Evolutionary conservation across 2,329 filamentous ascomycete species (phyloP).

Genomic region (Sporothrix globosa): DNA sequence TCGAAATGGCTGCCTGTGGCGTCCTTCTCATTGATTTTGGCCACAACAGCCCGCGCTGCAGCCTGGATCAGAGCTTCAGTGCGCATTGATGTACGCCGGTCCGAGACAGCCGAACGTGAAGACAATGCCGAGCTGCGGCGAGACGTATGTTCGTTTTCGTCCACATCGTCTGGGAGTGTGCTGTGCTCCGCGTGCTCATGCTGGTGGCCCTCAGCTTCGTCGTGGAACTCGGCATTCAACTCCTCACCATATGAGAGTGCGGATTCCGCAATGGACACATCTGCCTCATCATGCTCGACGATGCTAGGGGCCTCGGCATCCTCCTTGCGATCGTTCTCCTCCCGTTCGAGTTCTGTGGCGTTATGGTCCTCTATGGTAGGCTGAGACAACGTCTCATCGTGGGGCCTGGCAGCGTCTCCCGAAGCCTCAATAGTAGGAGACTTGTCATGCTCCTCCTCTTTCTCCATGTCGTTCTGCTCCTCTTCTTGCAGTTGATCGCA

Average conservation of each 20-base stretch:
- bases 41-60: constrained; percentile 56
- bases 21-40: constrained; percentile 50
- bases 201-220: not conserved
- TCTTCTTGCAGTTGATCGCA: not conserved
- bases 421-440: not conserved
- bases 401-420: not conserved
- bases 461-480: not conserved
- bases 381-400: not conserved
- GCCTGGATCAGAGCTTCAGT: constrained; percentile 59
- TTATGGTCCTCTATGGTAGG: not conserved
- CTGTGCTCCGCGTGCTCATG: constrained; percentile 23
- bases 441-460: not conserved
- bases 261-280: not conserved
- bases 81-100: constrained; percentile 49
- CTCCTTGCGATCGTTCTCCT: not conserved
- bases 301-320: constrained; percentile 5
- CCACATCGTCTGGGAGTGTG: constrained; percentile 3
- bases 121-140: constrained; percentile 25
- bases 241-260: not conserved
- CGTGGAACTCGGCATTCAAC: not conserved
- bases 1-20: constrained; percentile 32
- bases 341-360: not conserved
- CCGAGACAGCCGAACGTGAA: constrained; percentile 34
- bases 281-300: constrained; percentile 23
- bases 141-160: not conserved